Evolutionary conservation across 352 stramenopile genomes (phyloP), one percentile per base, ranked within the genome.

Genomic region (Phytophthora sp.): DNA sequence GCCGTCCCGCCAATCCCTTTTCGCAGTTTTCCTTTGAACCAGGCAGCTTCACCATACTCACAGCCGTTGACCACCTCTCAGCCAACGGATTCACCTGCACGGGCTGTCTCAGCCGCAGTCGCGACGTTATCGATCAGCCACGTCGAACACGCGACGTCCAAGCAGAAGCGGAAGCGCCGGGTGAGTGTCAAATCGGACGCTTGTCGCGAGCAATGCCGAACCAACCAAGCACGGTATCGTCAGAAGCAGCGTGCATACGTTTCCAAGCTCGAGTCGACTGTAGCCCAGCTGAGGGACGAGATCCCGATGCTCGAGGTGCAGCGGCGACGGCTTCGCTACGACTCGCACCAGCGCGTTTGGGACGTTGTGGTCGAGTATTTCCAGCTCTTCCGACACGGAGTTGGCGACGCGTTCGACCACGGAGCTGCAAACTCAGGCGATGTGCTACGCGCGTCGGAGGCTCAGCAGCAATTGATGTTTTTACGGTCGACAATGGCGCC

Each of bases 171-270:
- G 31, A 86, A 77, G 39, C 72, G 69, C 26, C 45, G 31, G 23
- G 57, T 69, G n/a, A 71, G 61, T 23, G 18, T 74, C 39, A 83
- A 84, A 66, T 77, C 76, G 1, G 71, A 82, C 31, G 68, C 76
- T 2, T 78, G 80, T 45, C 76, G 80, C 2, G 75, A 87, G 45
- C 80, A 89, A 45, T 87, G 80, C 41, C 77, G 80, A 26, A 73
- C 54, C 18, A 89, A 87, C 61, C 80, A 89, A 55, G 80, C 76
- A 20, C 66, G 77, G 18, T 89, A 89, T 61, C 77, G 80, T 23
- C 77, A 76, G 24, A 84, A 82, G 33, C 79, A 88, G 58, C 71
- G 74, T 3, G 63, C 68, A 13, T 74, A 77, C 15, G 57, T 73
- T 2, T 24, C 67, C 9, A 51, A 71, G 12, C 65, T 88, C 2